phyloP scores from a whole-genome alignment of 768 basidiomycete species.

The Podaxis pistillaris region DNA sequence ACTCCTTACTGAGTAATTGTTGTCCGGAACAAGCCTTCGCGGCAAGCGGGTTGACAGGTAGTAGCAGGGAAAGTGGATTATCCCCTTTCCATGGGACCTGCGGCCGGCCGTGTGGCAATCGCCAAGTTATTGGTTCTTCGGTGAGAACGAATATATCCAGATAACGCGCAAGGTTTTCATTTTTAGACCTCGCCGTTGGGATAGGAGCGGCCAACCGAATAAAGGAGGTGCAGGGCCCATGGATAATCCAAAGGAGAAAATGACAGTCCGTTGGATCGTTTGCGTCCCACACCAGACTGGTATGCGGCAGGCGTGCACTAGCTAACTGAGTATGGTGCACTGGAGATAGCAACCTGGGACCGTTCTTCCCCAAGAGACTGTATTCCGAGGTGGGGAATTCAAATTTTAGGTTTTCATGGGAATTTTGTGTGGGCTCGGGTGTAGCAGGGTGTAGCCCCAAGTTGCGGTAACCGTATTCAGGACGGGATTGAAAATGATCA shows the following conservation, averaged over 20 bases:
- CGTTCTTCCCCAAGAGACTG: not conserved
- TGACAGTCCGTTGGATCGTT: not conserved
- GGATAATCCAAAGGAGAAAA: not conserved
- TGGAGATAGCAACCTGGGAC: not conserved
- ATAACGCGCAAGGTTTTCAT: not conserved
- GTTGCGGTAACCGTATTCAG: not conserved
- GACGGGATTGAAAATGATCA: not conserved
- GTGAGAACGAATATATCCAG: conserved; percentile 7
- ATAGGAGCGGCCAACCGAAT: not conserved
- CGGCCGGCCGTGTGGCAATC: not conserved
- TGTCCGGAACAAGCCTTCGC: not conserved
- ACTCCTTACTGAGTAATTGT: not conserved
- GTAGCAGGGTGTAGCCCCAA: too few relatives aligned
- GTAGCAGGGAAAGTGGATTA: not conserved
- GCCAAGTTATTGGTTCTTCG: conserved; percentile 5
- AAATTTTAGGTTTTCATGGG: not conserved
- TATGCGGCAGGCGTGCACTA: not conserved
- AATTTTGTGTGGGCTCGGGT: not conserved
- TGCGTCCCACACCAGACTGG: not conserved
- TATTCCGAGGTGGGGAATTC: not conserved
- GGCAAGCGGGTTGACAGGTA: not conserved
- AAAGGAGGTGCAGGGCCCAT: not conserved
- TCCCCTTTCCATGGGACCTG: not conserved
- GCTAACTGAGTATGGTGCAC: not conserved
- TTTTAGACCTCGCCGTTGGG: conserved; percentile 4